Evolutionary conservation across 2,329 filamentous ascomycete genomes (phyloP).

Genomic region (Fusarium armeniacum): DNA sequence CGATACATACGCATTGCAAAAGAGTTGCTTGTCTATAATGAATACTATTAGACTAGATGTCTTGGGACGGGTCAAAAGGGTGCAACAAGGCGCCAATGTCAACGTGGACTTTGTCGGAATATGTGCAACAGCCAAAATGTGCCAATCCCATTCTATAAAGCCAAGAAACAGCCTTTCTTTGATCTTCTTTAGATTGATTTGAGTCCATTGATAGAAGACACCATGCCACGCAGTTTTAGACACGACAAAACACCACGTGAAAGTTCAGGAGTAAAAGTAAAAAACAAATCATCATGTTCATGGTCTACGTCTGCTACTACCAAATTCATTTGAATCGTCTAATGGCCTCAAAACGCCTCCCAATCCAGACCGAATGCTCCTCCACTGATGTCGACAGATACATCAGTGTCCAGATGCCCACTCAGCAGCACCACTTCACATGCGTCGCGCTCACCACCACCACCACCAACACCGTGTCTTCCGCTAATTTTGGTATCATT

Average conservation of each 20-base stretch:
- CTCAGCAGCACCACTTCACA: slow-evolving; percentile 27
- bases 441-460: slow-evolving; percentile 30
- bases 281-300: slow-evolving; percentile 51
- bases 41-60: not conserved
- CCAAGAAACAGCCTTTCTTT: not conserved
- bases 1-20: not conserved
- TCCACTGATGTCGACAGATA: slow-evolving; percentile 42
- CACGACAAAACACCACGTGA: not conserved
- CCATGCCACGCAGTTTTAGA: not conserved
- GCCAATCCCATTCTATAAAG: not conserved
- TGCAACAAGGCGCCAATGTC: no score
- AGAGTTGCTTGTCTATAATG: not conserved
- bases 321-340: slow-evolving; percentile 58
- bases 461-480: slow-evolving; percentile 25
- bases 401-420: slow-evolving; percentile 37
- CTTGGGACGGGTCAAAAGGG: not conserved
- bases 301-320: slow-evolving; percentile 53
- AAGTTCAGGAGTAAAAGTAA: slow-evolving; percentile 16
- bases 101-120: not conserved
- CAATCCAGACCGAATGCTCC: slow-evolving; percentile 54
- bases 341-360: slow-evolving; percentile 57
- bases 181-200: not conserved
- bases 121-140: not conserved
- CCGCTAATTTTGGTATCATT: slow-evolving; percentile 50
- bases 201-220: no score